Conservation (phyloP, 2,329 filamentous ascomycete species). For the Colletotrichum sp. region DNA sequence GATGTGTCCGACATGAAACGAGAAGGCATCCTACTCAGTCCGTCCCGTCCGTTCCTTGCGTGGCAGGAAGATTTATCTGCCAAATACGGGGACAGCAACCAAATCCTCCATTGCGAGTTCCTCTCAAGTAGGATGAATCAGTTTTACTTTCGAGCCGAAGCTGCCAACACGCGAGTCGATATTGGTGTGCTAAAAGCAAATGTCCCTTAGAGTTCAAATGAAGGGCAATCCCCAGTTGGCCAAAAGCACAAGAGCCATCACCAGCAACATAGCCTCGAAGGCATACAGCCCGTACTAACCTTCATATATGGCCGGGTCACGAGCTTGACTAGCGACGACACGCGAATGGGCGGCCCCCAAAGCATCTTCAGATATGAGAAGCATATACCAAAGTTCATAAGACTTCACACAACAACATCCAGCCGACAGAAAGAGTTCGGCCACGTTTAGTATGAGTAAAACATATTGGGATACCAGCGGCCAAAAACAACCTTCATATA, state of each 20-base stretch:
- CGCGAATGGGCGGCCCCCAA: not conserved
- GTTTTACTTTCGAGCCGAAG: not conserved
- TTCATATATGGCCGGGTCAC: not conserved
- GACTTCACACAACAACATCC: too few relatives aligned
- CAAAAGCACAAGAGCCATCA: not conserved
- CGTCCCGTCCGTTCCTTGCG: not conserved
- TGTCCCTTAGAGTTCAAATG: not conserved
- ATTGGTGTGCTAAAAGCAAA: not conserved
- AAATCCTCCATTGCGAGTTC: not conserved
- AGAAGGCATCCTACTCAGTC: accelerated
- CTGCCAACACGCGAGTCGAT: not conserved
- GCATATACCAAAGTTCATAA: not conserved
- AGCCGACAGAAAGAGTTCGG: too few relatives aligned
- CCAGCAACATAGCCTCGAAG: not conserved
- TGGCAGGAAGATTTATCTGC: not conserved
- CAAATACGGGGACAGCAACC: not conserved
- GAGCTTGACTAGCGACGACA: not conserved
- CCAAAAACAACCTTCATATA: too few relatives aligned
- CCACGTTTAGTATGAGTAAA: too few relatives aligned
- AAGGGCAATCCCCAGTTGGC: accelerated
- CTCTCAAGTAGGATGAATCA: not conserved
- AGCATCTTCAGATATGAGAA: not conserved
- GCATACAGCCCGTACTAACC: too few relatives aligned
- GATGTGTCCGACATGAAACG: not conserved
- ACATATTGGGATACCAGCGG: too few relatives aligned